Conservation (phyloP, 2,329 filamentous ascomycete species). For the Leptographium galeiforme region DNA sequence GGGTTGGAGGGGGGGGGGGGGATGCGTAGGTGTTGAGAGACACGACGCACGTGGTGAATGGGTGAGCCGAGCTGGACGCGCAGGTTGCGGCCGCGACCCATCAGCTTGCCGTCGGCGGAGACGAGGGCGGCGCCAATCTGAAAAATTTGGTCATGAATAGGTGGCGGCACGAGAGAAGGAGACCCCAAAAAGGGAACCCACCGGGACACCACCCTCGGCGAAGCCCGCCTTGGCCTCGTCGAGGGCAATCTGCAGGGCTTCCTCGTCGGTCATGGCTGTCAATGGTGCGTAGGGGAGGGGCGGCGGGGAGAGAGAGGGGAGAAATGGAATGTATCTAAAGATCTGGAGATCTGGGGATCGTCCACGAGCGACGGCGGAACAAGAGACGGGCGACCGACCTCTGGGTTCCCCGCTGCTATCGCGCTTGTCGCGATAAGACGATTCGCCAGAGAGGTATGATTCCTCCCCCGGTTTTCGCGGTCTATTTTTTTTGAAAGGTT, state of each 20-base stretch:
- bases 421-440: not conserved
- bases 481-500: too few species aligned
- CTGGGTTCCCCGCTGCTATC: too few species aligned
- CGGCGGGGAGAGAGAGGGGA: not conserved
- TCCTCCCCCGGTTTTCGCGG: too few species aligned
- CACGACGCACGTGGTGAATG: conserved; percentile 50
- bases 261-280: conserved; percentile 8
- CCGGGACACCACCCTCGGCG: conserved; percentile 33
- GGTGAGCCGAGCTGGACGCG: conserved; percentile 58
- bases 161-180: not conserved
- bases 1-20: not conserved
- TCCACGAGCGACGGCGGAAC: not conserved
- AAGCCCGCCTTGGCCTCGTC: conserved; percentile 32
- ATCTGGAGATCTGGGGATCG: not conserved
- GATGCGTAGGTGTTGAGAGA: not conserved
- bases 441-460: too few species aligned
- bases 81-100: conserved; percentile 64
- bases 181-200: conserved; percentile 14
- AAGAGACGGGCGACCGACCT: too few species aligned
- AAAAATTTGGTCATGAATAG: not conserved
- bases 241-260: conserved; percentile 23
- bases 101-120: conserved; percentile 53
- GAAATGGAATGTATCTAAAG: not conserved
- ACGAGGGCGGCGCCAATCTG: conserved; percentile 47
- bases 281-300: not conserved